A percentile compares a stretch with the other conserved stretches of the same genome.
These are phyloP conservation scores for Alternaria sp. DNA, from an alignment of 2,329 filamentous ascomycete genomes.

Conservation along the genomic window DNA sequence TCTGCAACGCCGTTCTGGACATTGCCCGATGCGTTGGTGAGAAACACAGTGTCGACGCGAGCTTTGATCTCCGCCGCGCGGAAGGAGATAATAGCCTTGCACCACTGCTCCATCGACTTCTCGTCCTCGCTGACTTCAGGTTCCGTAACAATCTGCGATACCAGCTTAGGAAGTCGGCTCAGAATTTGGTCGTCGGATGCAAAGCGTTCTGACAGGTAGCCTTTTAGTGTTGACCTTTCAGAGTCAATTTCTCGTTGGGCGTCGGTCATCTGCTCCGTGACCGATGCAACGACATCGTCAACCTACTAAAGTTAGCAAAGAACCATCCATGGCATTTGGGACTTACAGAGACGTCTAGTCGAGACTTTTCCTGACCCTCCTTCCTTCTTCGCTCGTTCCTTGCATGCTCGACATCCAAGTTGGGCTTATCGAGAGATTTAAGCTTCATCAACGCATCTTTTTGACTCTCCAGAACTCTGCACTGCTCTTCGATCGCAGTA, in stretches of 20 bases:
- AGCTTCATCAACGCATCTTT: constrained; percentile 65
- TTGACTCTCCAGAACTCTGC: constrained; percentile 66
- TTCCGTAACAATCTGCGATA: constrained; percentile 61
- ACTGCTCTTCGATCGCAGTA: constrained; percentile 68
- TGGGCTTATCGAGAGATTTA: constrained; percentile 55
- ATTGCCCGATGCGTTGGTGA: constrained; percentile 46
- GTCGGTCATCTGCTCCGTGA: constrained; percentile 44
- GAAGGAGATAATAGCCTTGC: constrained; percentile 52
- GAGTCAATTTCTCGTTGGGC: constrained; percentile 58
- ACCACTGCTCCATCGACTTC: constrained; percentile 62
- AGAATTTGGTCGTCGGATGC: constrained; percentile 70
- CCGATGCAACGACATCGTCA: constrained; percentile 38
- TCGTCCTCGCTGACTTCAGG: constrained; percentile 60
- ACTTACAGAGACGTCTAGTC: constrained; percentile 49
- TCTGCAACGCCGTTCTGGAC: constrained; percentile 9
- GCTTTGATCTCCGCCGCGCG: constrained; percentile 51
- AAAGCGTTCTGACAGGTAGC: constrained; percentile 59
- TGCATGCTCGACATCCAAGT: constrained; percentile 47
- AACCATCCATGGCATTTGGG: fast-evolving
- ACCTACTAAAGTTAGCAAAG: constrained; percentile 22
- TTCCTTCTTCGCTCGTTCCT: constrained; percentile 47
- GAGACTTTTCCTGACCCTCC: constrained; percentile 49
- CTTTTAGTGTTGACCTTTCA: constrained; percentile 55
- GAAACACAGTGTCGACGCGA: constrained; percentile 60
- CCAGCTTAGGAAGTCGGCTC: constrained; percentile 69